Percentiles rank a stretch among this genome's conserved stretches.
Conservation (phyloP, 371 early-diverging fungal species). For the Rhizopus sp. region DNA sequence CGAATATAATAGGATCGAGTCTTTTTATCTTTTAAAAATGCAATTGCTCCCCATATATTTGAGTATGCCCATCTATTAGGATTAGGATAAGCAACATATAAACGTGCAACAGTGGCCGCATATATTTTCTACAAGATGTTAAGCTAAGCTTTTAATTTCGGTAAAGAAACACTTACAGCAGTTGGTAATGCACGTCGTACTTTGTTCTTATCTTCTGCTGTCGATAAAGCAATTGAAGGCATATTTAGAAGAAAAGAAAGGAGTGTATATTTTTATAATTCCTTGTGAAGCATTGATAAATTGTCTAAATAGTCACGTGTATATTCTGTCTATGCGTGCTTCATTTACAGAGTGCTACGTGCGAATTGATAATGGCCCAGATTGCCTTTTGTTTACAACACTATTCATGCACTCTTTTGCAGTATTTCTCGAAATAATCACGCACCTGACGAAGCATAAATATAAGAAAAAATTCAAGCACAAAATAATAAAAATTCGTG, state of each 20-base stretch:
- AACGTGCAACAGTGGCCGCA: constrained; percentile 80
- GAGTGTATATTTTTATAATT: not conserved
- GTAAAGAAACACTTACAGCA: constrained; percentile 30
- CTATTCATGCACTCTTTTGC: too few species aligned
- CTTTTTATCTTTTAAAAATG: constrained; percentile 68
- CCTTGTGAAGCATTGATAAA: not conserved
- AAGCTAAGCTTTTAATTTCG: too few species aligned
- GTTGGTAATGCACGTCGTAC: constrained; percentile 50
- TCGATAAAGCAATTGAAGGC: constrained; percentile 48
- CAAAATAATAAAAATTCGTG: too few species aligned
- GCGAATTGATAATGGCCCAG: not conserved
- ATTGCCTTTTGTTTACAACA: too few species aligned
- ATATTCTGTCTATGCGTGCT: not conserved
- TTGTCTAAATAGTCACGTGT: not conserved
- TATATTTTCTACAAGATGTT: constrained; percentile 70
- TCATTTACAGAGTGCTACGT: not conserved
- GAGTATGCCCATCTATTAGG: constrained; percentile 76
- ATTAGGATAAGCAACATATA: constrained; percentile 82
- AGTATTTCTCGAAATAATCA: too few species aligned
- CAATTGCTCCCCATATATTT: constrained; percentile 79
- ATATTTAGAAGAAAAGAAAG: constrained; percentile 19
- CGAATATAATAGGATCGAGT: constrained; percentile 67
- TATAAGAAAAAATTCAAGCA: too few species aligned
- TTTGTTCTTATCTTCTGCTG: constrained; percentile 54
- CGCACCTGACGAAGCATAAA: too few species aligned